phyloP scores from a whole-genome alignment of 129 eudicot species.

The Chrysanthemum lavandulifolium region DNA sequence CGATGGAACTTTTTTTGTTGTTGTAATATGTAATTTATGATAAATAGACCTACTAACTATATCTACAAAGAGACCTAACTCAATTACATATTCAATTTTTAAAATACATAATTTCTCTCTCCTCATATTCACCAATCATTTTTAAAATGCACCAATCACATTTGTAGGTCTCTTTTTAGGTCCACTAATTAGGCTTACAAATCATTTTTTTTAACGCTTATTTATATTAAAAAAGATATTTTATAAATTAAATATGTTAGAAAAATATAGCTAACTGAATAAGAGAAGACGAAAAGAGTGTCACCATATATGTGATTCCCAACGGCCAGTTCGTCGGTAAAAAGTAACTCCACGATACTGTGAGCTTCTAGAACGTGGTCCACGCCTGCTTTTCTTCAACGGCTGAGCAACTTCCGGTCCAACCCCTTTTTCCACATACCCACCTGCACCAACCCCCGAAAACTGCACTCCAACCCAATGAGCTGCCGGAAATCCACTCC shows the following conservation, averaged over 20 bases:
- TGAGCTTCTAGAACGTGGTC: constrained; percentile 95
- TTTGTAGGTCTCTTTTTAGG: no score
- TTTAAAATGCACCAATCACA: no score
- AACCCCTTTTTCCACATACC: constrained; percentile 30
- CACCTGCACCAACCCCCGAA: constrained; percentile 34
- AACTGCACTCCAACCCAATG: constrained; percentile 82
- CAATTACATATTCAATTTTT: no score
- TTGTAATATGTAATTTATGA: not conserved
- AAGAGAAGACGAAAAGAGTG: constrained; percentile 13
- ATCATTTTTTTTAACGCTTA: no score
- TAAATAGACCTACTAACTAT: no score
- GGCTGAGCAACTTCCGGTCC: constrained; percentile 60
- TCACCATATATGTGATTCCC: constrained; percentile 98
- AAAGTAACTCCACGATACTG: constrained; percentile 97
- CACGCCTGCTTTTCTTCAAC: constrained; percentile 88
- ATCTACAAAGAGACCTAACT: no score
- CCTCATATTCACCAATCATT: no score
- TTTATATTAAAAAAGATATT: not conserved
- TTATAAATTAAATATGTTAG: not conserved
- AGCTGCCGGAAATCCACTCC: constrained; percentile 49
- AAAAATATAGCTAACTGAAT: not conserved
- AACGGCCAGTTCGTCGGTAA: constrained; percentile 98
- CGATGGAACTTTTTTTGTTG: no score
- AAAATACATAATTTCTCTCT: no score
- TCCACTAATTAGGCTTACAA: no score